Conservation (phyloP, 805 yeast species). For the Lipomyces japonicus region DNA sequence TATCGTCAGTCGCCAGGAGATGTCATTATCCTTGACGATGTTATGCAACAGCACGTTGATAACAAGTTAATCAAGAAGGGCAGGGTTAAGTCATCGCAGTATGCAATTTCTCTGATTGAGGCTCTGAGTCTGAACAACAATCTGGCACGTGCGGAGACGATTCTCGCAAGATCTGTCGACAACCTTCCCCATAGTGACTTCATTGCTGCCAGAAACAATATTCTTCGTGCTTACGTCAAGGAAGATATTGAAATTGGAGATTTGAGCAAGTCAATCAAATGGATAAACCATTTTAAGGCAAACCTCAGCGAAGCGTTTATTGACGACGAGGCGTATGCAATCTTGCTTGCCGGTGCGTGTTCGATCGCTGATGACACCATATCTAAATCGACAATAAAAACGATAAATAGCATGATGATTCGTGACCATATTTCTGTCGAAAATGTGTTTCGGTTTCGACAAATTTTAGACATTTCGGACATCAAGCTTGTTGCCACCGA, state of each 20-base stretch:
- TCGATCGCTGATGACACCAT: slow-evolving; percentile 6
- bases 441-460: too few species aligned
- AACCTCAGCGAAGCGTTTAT: slow-evolving; percentile 1
- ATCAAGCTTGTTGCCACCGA: too few species aligned
- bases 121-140: slow-evolving; percentile 27
- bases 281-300: slow-evolving; percentile 6
- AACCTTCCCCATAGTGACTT: slow-evolving; percentile 20
- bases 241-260: slow-evolving; percentile 10
- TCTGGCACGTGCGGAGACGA: slow-evolving; percentile 25
- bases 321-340: slow-evolving; percentile 16
- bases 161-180: slow-evolving; percentile 14
- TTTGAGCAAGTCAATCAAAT: slow-evolving; percentile 5
- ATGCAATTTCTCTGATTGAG: slow-evolving; percentile 25
- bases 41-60: background rate
- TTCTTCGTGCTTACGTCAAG: slow-evolving; percentile 9
- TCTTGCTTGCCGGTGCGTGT: slow-evolving; percentile 12
- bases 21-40: background rate
- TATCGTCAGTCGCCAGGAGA: background rate
- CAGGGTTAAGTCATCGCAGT: background rate
- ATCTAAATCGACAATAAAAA: background rate
- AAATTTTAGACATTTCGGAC: too few species aligned
- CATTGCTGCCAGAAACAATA: slow-evolving; percentile 15
- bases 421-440: slow-evolving; percentile 11
- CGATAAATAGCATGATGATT: background rate
- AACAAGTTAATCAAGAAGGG: background rate